Base-by-base conservation (phyloP, 2,329 filamentous ascomycete genomes). In the Talaromyces sp. region DNA sequence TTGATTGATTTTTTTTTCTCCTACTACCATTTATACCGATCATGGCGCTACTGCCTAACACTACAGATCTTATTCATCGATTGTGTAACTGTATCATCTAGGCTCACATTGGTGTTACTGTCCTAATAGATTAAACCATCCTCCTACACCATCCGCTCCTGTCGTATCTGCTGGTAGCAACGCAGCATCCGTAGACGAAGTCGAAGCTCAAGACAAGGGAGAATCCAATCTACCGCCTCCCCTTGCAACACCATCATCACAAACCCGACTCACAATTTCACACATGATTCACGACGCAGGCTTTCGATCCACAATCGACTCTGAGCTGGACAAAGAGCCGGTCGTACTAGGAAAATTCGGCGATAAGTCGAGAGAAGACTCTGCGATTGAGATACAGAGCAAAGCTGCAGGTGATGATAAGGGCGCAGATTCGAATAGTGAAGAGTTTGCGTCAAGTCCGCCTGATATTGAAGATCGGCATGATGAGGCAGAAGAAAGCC, bases 251-350 rank as follows among this genome's bases (percentile, higher is more conserved):
- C 70, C 77, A 19, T 76, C 73, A 67, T 65, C 78, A 68, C 71
- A 77, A 69, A 70, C 76, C 67, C 74, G 76, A 49, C 62, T 73
- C 11, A 77, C 82, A 27, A 82, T 83, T 45, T 78, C 77, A 56
- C 70, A 77, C 49, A 72, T 84, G 57, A 84, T 84, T 47, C 78
- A 75, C 58, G 79, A 84, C 57, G 82, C 81, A 14, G 82, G 82
- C 3, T 84, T 83, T 70, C 75, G 80, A 41, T 80, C 80, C 24
- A 77, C 77, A 19, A 69, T 84, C 50, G 77, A 80, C 59, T 79
- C 80, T 3, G 76, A 81, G 14, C 63, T 62, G 19, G 58, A 7
- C 5, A 31, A 49, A 13, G 14, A 31, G 7, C 39, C 52, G 33
- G 10, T 35, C 14, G 13, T 57, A n/a, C n/a, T 45, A 11, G 49